phyloP scores from a whole-genome alignment of 1,284 basidiomycete genomes.

The Pseudomicrostroma phylloplanum region DNA sequence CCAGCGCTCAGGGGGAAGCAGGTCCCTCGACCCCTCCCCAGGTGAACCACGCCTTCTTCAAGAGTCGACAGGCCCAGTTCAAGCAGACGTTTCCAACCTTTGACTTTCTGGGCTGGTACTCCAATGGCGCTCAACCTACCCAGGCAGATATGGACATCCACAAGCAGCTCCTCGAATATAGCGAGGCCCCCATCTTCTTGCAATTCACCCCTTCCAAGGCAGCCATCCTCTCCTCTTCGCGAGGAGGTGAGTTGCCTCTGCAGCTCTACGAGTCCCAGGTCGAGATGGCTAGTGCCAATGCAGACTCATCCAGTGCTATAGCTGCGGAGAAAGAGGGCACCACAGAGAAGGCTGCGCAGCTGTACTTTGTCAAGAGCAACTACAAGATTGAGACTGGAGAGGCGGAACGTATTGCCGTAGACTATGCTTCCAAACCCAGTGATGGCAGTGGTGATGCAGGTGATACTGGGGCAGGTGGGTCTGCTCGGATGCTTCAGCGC shows the following conservation, averaged over 20 bases:
- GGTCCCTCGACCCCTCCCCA: background rate
- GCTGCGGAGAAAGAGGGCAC: background rate
- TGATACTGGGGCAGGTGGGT: conserved; percentile 34
- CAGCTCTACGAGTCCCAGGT: conserved; percentile 36
- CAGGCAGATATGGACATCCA: conserved; percentile 71
- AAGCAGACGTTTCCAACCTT: conserved; percentile 96
- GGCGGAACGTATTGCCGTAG: conserved; percentile 94
- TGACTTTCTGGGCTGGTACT: conserved; percentile 96
- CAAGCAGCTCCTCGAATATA: conserved; percentile 58
- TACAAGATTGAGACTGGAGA: conserved; percentile 94
- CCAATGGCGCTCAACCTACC: conserved; percentile 67
- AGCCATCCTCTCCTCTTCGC: conserved; percentile 12
- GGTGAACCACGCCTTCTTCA: conserved; percentile 59
- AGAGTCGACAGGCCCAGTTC: conserved; percentile 81
- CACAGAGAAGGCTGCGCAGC: conserved; percentile 19
- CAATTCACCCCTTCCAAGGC: conserved; percentile 52
- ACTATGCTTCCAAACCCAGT: conserved; percentile 86
- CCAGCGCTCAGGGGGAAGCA: background rate
- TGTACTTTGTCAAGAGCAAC: conserved; percentile 66
- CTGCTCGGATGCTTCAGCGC: too few relatives aligned
- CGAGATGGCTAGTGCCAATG: conserved; percentile 20
- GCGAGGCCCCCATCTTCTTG: conserved; percentile 55
- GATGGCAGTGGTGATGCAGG: conserved; percentile 61
- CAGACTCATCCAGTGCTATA: background rate
- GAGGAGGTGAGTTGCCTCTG: conserved; percentile 34